Conservation (phyloP, 2,329 filamentous ascomycete species). For the Fusarium metavorans region DNA sequence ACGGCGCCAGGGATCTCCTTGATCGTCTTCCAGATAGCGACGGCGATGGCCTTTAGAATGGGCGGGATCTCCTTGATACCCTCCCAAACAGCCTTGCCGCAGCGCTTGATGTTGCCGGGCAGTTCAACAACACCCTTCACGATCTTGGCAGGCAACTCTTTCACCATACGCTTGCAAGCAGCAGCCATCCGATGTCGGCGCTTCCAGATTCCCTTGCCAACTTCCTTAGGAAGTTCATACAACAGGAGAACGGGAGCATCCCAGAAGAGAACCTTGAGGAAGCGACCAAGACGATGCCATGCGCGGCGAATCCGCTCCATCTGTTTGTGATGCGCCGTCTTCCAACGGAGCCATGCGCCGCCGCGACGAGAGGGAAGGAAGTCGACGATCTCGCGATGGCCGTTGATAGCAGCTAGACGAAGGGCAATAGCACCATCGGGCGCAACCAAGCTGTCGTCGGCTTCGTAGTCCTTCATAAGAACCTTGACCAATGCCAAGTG, state of each 20-base stretch:
- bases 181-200: conserved; percentile 43
- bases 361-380: conserved; percentile 55
- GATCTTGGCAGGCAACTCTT: conserved; percentile 43
- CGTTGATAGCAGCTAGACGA: conserved; percentile 56
- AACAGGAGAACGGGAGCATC: conserved; percentile 46
- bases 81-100: conserved; percentile 24
- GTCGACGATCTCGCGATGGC: conserved; percentile 57
- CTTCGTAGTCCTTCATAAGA: conserved; percentile 54
- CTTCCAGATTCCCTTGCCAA: conserved; percentile 35
- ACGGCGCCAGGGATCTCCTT: conserved; percentile 39
- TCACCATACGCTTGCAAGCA: conserved; percentile 47
- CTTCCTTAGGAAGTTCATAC: conserved; percentile 43
- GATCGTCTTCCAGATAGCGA: conserved; percentile 34
- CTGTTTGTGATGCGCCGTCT: conserved; percentile 46
- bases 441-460: conserved; percentile 58
- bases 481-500: conserved; percentile 56
- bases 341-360: conserved; percentile 55
- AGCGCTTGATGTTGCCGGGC: conserved; percentile 20
- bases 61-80: conserved; percentile 38
- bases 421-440: conserved; percentile 60
- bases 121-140: conserved; percentile 35
- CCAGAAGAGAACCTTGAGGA: conserved; percentile 46
- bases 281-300: conserved; percentile 34
- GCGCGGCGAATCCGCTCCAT: conserved; percentile 44
- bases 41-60: conserved; percentile 6